phyloP scores from a whole-genome alignment of 129 eudicot species.

The Ambrosia trifida region DNA sequence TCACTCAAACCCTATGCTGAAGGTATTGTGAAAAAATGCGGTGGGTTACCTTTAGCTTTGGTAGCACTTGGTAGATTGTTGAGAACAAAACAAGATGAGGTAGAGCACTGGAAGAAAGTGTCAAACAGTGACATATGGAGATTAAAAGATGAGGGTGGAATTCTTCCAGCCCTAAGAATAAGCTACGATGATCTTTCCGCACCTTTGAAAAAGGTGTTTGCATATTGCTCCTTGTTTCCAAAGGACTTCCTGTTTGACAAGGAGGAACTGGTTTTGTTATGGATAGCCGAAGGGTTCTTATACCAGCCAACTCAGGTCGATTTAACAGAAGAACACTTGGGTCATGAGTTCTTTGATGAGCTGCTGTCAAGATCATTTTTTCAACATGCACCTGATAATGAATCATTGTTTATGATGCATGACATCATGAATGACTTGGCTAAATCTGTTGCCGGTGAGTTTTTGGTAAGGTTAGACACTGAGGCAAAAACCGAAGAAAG shows the following conservation, averaged over 20 bases:
- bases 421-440: slow-evolving; percentile 11
- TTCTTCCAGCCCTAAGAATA: background rate
- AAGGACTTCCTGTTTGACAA: slow-evolving; percentile 1
- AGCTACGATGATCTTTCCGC: slow-evolving; percentile 5
- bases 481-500: too few species aligned
- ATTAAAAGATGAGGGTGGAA: background rate
- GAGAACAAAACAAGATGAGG: background rate
- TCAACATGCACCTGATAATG: background rate
- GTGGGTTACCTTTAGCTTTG: background rate
- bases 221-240: slow-evolving; percentile 8
- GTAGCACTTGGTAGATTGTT: background rate
- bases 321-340: background rate
- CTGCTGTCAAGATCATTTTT: slow-evolving; percentile 14
- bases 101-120: background rate
- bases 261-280: background rate
- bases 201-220: slow-evolving; percentile 1
- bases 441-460: background rate
- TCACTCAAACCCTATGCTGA: background rate
- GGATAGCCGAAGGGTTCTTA: slow-evolving; percentile 14
- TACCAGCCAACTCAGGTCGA: background rate
- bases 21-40: slow-evolving; percentile 11
- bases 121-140: slow-evolving; percentile 1
- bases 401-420: slow-evolving; percentile 8
- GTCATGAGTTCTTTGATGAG: background rate
- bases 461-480: too few species aligned